Evolutionary conservation across 208 protist species (phyloP).

Genomic region (Acanthamoeba royreba): DNA sequence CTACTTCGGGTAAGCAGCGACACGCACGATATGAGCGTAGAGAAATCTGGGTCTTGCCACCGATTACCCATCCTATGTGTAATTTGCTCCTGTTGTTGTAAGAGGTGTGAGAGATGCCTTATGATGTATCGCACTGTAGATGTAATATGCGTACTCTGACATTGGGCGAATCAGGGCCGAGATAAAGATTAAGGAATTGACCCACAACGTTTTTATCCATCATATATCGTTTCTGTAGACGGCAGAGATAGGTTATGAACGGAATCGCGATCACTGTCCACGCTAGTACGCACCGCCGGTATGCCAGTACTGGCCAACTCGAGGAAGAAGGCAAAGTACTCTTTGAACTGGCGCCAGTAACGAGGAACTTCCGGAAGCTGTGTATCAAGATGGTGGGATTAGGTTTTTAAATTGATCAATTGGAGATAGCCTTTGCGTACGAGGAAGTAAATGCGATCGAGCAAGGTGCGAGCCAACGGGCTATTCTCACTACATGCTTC

Average conservation of each 20-base stretch:
- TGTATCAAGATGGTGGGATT: no score
- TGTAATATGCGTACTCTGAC: neutral
- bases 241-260: no score
- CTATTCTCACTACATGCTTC: no score
- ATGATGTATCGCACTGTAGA: no score
- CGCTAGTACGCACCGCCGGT: no score
- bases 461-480: no score
- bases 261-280: no score
- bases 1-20: neutral
- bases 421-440: no score
- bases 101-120: no score
- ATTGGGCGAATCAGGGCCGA: neutral
- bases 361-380: neutral
- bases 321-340: conserved; percentile 31
- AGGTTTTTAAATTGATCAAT: no score
- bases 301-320: neutral
- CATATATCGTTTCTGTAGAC: neutral
- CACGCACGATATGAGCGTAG: neutral
- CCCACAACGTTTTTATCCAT: neutral
- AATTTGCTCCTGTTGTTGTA: neutral
- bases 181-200: neutral
- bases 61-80: neutral
- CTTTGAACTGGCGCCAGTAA: neutral
- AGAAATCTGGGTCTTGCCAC: neutral
- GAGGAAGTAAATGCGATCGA: no score